Evolutionary conservation across 345 rosid genomes (phyloP).

Genomic region (Gossypium bickii): DNA sequence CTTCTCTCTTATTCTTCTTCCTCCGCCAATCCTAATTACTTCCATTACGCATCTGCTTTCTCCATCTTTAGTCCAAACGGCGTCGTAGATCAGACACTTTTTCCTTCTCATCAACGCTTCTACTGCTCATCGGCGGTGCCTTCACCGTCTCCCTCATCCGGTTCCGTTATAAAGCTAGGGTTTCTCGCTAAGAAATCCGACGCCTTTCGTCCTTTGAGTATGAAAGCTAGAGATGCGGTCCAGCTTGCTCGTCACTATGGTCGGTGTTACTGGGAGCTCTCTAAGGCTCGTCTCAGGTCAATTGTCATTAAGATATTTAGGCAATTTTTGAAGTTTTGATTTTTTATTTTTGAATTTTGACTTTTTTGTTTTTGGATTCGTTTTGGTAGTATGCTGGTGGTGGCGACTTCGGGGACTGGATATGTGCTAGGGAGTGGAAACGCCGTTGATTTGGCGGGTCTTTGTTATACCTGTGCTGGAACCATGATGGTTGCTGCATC

Average conservation of each 20-base stretch:
- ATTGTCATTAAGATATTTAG: neutral
- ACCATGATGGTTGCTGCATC: conserved; percentile 98
- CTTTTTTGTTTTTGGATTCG: neutral
- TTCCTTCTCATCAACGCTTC: neutral
- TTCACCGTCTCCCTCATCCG: conserved; percentile 20
- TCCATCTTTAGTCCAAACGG: conserved; percentile 21
- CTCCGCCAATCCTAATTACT: conserved; percentile 21
- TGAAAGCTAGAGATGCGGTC: conserved; percentile 29
- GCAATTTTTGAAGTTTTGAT: neutral
- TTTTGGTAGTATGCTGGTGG: conserved; percentile 69
- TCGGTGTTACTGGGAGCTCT: conserved; percentile 88
- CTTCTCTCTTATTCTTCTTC: conserved; percentile 15
- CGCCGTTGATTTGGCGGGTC: conserved; percentile 63
- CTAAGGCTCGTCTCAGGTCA: conserved; percentile 95
- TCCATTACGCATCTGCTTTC: conserved; percentile 27
- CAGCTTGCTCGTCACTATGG: conserved; percentile 50
- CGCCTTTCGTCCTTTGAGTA: conserved; percentile 32
- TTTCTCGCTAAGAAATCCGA: conserved; percentile 28
- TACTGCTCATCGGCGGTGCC: conserved; percentile 15
- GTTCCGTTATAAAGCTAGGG: conserved; percentile 33
- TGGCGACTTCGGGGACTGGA: conserved; percentile 97
- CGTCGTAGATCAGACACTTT: conserved; percentile 19
- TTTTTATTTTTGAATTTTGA: neutral
- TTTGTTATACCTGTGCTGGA: conserved; percentile 90
- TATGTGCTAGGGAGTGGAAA: conserved; percentile 73